A percentile compares a stretch with the other conserved stretches of the same genome.
These are phyloP conservation scores for Russula sp. DNA, from an alignment of 768 basidiomycete genomes.

Conservation along the genomic window DNA sequence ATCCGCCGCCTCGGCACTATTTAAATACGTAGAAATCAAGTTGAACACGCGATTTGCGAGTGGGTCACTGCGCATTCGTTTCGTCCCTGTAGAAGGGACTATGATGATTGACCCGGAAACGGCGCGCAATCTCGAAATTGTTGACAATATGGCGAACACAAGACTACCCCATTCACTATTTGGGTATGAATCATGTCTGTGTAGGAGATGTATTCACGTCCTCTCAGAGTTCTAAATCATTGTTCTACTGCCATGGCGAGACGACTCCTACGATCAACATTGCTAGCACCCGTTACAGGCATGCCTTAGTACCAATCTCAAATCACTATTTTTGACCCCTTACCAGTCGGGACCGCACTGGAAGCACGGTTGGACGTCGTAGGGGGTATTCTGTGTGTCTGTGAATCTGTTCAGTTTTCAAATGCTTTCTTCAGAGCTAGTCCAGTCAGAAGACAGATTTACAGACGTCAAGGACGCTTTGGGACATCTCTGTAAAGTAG, in stretches of 20 bases:
- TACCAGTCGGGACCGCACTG: slow-evolving; percentile 51
- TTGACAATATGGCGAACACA: slow-evolving; percentile 61
- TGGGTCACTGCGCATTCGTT: slow-evolving; percentile 65
- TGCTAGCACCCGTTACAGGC: slow-evolving; percentile 80
- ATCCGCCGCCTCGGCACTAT: slow-evolving; percentile 77
- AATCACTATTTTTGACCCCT: not conserved
- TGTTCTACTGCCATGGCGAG: slow-evolving; percentile 89
- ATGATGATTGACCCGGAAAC: slow-evolving; percentile 94
- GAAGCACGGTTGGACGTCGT: slow-evolving; percentile 83
- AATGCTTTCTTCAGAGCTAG: slow-evolving; percentile 45
- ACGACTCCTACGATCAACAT: slow-evolving; percentile 68
- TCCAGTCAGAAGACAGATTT: slow-evolving; percentile 69
- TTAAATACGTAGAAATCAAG: slow-evolving; percentile 72
- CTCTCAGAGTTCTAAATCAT: slow-evolving; percentile 57
- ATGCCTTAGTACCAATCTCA: not conserved
- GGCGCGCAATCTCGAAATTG: slow-evolving; percentile 81
- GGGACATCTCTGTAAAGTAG: slow-evolving; percentile 66
- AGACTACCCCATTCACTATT: slow-evolving; percentile 72
- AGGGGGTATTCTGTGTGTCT: slow-evolving; percentile 43
- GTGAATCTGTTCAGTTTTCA: not conserved
- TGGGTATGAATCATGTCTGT: slow-evolving; percentile 42
- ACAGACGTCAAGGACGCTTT: slow-evolving; percentile 60
- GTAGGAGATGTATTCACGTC: not conserved
- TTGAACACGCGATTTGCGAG: slow-evolving; percentile 65
- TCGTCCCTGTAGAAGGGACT: slow-evolving; percentile 77